phyloP scores from a whole-genome alignment of 495 filamentous ascomycete species.

The Xylaria bambusicola region DNA sequence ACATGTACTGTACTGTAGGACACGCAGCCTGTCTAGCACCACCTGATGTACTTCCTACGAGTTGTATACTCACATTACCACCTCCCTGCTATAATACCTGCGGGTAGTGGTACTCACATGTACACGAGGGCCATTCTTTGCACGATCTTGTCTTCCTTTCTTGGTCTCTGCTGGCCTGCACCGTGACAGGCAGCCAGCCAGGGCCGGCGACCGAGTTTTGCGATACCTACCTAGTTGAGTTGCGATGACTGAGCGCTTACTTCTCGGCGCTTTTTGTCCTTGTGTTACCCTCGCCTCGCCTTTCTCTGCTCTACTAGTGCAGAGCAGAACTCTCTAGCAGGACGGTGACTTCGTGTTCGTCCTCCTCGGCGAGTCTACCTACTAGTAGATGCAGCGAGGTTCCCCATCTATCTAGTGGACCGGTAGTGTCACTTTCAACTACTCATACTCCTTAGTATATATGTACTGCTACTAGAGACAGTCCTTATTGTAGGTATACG shows the following conservation, averaged over 20 bases:
- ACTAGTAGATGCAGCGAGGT: constrained; percentile 13
- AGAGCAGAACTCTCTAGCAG: too few species aligned
- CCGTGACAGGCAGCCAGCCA: constrained; percentile 7
- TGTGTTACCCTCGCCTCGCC: constrained; percentile 11
- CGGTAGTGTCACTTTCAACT: neutral
- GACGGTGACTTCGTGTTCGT: neutral
- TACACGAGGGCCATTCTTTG: constrained; percentile 14
- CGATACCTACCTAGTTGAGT: constrained; percentile 16
- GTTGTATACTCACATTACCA: too few species aligned
- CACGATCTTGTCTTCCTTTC: constrained; percentile 14
- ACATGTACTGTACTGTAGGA: neutral
- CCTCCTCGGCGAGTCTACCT: constrained; percentile 20
- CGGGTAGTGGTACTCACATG: neutral
- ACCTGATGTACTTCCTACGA: constrained; percentile 17
- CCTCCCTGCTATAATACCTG: neutral
- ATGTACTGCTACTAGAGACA: neutral
- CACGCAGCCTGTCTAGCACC: constrained; percentile 14
- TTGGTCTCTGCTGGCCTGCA: constrained; percentile 1
- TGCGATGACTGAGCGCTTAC: constrained; percentile 10
- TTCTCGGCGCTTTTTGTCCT: constrained; percentile 9
- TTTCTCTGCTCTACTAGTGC: neutral
- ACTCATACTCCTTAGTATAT: neutral
- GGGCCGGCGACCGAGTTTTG: constrained; percentile 16
- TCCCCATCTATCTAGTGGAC: constrained; percentile 7
- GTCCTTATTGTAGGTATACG: neutral